A percentile compares a stretch with the other conserved stretches of the same genome.
These are phyloP conservation scores for Bocquillonia castaneifolia DNA, from an alignment of 441 rosid genomes.

Conservation along the genomic window DNA sequence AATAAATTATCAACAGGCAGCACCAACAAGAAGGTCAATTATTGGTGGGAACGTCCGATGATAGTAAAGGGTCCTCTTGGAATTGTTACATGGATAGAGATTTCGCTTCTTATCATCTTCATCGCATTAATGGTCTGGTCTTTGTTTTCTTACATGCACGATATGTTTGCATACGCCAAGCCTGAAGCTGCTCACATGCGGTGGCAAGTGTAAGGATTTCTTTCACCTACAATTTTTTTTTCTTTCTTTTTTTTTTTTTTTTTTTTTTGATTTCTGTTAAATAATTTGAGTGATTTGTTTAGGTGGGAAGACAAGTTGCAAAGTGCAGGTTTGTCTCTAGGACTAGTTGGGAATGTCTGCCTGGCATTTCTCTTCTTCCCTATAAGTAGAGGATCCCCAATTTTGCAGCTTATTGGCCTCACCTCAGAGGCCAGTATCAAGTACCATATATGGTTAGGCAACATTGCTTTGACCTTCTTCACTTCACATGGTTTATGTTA, in stretches of 20 bases:
- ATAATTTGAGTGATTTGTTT: background rate
- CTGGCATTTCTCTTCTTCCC: slow-evolving; percentile 56
- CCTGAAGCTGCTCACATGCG: slow-evolving; percentile 27
- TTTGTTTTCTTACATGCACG: slow-evolving; percentile 31
- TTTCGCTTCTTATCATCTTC: slow-evolving; percentile 40
- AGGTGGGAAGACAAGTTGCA: slow-evolving; percentile 53
- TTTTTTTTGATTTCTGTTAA: background rate
- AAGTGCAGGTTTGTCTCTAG: slow-evolving; percentile 29
- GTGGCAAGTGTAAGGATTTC: slow-evolving; percentile 30
- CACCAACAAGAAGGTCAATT: slow-evolving; percentile 9
- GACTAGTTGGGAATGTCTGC: slow-evolving; percentile 51
- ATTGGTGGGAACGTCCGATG: slow-evolving; percentile 31
- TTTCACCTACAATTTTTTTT: background rate
- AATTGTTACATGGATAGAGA: slow-evolving; percentile 38
- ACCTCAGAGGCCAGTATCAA: slow-evolving; percentile 55
- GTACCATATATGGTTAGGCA: slow-evolving; percentile 62
- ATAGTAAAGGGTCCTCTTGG: slow-evolving; percentile 47
- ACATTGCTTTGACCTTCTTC: slow-evolving; percentile 36
- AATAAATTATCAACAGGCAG: slow-evolving; percentile 16
- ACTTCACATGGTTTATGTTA: slow-evolving; percentile 45
- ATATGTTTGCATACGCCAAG: slow-evolving; percentile 26
- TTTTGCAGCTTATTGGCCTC: slow-evolving; percentile 46
- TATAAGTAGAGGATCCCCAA: slow-evolving; percentile 50
- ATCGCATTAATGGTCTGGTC: slow-evolving; percentile 44
- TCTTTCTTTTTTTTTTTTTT: too few relatives aligned